Evolutionary conservation across 257 asterid genomes (phyloP), one percentile per base, ranked within the genome.

Genomic region (Eucommia ulmoides): DNA sequence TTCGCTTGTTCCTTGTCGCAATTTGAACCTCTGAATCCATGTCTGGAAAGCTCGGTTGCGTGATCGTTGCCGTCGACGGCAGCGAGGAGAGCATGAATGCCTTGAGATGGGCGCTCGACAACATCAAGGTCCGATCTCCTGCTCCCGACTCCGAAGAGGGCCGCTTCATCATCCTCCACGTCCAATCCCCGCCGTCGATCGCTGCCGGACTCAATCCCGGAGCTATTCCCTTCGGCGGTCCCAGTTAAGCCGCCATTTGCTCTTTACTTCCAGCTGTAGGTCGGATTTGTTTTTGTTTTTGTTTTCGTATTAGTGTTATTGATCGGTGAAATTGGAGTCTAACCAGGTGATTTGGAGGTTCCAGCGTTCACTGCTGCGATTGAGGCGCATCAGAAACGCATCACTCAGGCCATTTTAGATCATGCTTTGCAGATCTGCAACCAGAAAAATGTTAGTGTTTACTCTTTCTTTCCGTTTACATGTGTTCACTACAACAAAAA

Each of bases 31-130:
- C n/a, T n/a, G n/a, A n/a, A n/a, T n/a, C 20, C 35, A 71, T 62
- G 74, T 52, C 51, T 3, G 61, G 50, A 49, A 71, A 52, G 16
- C 54, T 74, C 52, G 48, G 48, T 20, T 38, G 71, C 45, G 80
- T 74, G 56, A 59, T 69, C 51, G 77, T 69, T 16, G 67, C 77
- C 56, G 80, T 74, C 29, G 77, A 74, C 41, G 74, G 71, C 14
- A 69, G 77, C 57, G 77, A 74, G 35, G 77, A 74, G 66, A 74
- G 80, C 56, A 74, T 74, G 80, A 57, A 51, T 12, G 80, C 65
- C 8, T 63, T 74, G 21, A 74, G 57, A 17, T 74, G 80, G 80
- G 71, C 77, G 29, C 74, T 74, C 6, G 69, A 66, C 9, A 74
- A 74, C 21, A 26, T 74, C 46, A 74, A 63, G 63, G 56, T 74